phyloP scores from a whole-genome alignment of 768 basidiomycete species.

The Boletus insuetus region DNA sequence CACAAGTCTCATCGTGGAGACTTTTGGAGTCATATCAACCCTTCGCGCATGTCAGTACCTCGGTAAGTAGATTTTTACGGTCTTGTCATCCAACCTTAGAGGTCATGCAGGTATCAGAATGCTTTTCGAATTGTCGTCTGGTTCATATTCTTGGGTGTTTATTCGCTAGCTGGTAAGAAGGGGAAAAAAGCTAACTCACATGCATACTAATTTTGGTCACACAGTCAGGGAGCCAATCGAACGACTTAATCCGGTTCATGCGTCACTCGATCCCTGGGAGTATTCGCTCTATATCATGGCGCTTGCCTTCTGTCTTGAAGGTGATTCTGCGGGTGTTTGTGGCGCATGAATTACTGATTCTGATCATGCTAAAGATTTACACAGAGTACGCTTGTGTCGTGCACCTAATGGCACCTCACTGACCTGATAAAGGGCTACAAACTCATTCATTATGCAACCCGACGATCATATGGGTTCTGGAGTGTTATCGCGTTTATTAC shows the following conservation, averaged over 20 bases:
- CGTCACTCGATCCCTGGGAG: constrained; percentile 77
- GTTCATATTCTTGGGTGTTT: constrained; percentile 74
- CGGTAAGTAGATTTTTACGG: constrained; percentile 37
- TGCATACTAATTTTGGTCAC: neutral
- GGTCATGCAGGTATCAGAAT: constrained; percentile 69
- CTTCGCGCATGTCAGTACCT: constrained; percentile 78
- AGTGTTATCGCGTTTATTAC: constrained; percentile 66
- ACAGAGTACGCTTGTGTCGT: constrained; percentile 17
- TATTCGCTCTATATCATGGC: constrained; percentile 74
- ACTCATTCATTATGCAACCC: constrained; percentile 71
- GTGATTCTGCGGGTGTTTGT: constrained; percentile 37
- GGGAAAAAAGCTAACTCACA: neutral
- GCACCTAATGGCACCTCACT: neutral
- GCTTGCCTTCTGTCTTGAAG: constrained; percentile 76
- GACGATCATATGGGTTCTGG: constrained; percentile 84
- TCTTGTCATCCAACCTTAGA: neutral
- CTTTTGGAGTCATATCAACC: constrained; percentile 73
- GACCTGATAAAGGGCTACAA: constrained; percentile 54
- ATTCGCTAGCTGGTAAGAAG: constrained; percentile 75
- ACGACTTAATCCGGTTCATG: constrained; percentile 52
- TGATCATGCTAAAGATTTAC: constrained; percentile 17
- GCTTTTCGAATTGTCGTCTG: constrained; percentile 74
- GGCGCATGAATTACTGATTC: constrained; percentile 39
- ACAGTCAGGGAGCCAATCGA: constrained; percentile 78
- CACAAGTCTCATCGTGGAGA: constrained; percentile 47